Base-by-base conservation (phyloP, 2,329 filamentous ascomycete genomes). In the Plectosphaerella plurivora region DNA sequence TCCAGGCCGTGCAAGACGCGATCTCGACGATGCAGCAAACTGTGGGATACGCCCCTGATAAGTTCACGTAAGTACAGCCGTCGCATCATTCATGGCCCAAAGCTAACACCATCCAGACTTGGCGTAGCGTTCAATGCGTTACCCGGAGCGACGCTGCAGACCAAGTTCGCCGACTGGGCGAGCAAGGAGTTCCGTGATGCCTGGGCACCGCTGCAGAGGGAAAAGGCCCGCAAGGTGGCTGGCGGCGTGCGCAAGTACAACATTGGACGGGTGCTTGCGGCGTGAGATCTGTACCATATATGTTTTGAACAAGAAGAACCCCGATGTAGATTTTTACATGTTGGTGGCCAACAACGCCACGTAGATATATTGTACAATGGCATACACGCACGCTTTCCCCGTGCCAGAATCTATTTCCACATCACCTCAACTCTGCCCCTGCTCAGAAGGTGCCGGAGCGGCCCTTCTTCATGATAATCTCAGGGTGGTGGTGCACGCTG, bases 401-500 rank as follows among this genome's bases (percentile, higher is more conserved):
- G 63, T 63, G 65, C 56, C 28, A 10, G 4, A 59, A 52, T 54
- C 54, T 50, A 56, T 55, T 22, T 22, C 22, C 28, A 4, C 28
- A 3, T 33, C 11, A 9, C 28, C 4, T 33, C 22, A 22, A 22
- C 22, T 33, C 28, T 33, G n/a, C 41, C 41, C n/a, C 41, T 20
- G n/a, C 41, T 44, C 16, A 44, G n/a, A 18, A 44, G n/a, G 18
- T 9, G 8, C 7, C 41, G 6, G n/a, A 5, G 10, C 41, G 16
- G 18, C 18, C 28, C 28, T 67, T 57, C 12, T 69, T 61, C 53
- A 77, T 74, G 59, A 96, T 68, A 53, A 96, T 77, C 69, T 95
- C 89, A 4, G 94, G 94, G 73, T 99, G 94, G 59, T 78, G 77
- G 74, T 99, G 89, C 51, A 95, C 87, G 67, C 87, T 95, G 22